Evolutionary conservation across 1,139 yeast genomes (phyloP).

Genomic region (Protomyces inundatus): DNA sequence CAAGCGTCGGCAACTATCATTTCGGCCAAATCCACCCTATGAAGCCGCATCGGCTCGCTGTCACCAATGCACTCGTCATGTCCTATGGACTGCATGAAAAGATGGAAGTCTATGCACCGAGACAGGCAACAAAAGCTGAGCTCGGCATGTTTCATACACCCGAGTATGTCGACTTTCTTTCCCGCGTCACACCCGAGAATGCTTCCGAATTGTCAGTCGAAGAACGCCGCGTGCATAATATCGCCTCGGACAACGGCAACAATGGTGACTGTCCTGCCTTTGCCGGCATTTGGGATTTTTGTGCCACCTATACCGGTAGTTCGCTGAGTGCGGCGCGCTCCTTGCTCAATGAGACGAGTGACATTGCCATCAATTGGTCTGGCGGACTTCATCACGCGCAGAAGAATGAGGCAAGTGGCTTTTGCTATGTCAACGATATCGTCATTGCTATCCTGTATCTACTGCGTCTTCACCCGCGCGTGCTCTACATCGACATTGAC

Average conservation of each 20-base stretch:
- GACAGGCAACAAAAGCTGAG: conserved; percentile 76
- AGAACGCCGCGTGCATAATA: conserved; percentile 15
- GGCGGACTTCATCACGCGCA: conserved; percentile 98
- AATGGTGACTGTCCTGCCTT: conserved; percentile 81
- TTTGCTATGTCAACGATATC: conserved; percentile 91
- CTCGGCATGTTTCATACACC: conserved; percentile 75
- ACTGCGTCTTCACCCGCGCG: conserved; percentile 81
- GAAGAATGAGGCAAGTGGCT: conserved; percentile 88
- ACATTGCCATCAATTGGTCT: conserved; percentile 94
- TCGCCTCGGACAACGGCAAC: conserved; percentile 22
- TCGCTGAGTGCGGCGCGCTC: conserved; percentile 88
- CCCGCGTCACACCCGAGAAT: conserved; percentile 74
- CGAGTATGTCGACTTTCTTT: conserved; percentile 77
- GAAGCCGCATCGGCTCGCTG: conserved; percentile 94
- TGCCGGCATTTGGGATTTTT: conserved; percentile 88
- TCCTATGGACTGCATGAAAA: conserved; percentile 79
- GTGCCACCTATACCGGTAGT: conserved; percentile 83
- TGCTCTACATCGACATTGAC: conserved; percentile 88
- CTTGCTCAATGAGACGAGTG: conserved; percentile 76
- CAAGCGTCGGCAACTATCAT: conserved; percentile 67
- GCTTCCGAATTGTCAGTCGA: conserved; percentile 54
- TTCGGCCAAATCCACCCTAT: conserved; percentile 76
- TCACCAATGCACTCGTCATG: conserved; percentile 85
- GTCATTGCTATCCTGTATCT: conserved; percentile 80
- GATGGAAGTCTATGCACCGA: conserved; percentile 83